Percentiles rank a stretch among this genome's conserved stretches.
These are phyloP conservation scores for Theobroma grandiflorum DNA, from an alignment of 441 rosid genomes.

Conservation along the genomic window DNA sequence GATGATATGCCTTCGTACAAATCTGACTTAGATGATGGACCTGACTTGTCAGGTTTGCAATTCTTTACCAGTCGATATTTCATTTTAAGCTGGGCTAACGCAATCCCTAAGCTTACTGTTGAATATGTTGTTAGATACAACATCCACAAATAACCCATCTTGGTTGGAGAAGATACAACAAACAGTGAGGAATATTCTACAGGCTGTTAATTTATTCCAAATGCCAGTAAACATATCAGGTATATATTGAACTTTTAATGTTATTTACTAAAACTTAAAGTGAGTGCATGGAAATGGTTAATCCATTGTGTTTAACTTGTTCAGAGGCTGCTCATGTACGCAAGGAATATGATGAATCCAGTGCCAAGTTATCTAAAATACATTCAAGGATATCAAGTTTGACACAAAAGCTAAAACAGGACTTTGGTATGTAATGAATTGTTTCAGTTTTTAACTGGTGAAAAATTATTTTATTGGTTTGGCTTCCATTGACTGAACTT, in stretches of 20 bases:
- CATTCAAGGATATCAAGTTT: conserved; percentile 90
- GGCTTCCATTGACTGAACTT: conserved; percentile 34
- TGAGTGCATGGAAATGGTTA: conserved; percentile 14
- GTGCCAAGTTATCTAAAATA: conserved; percentile 76
- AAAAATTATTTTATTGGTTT: conserved; percentile 26
- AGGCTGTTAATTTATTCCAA: conserved; percentile 78
- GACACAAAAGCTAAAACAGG: conserved; percentile 79
- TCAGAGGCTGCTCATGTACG: conserved; percentile 83
- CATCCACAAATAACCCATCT: conserved; percentile 55
- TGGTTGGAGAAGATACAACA: conserved; percentile 93
- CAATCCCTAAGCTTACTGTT: conserved; percentile 17
- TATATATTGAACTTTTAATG: conserved; percentile 28
- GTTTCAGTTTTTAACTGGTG: conserved; percentile 22
- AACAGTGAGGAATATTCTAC: conserved; percentile 67
- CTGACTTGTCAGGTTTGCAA: conserved; percentile 66
- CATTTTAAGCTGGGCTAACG: conserved; percentile 24
- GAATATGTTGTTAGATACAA: conserved; percentile 51
- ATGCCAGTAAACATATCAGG: conserved; percentile 87
- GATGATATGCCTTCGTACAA: conserved; percentile 63
- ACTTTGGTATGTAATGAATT: conserved; percentile 74
- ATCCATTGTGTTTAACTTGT: conserved; percentile 33
- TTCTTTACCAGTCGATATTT: neutral
- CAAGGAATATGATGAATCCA: conserved; percentile 91
- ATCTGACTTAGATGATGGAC: conserved; percentile 66
- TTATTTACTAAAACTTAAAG: conserved; percentile 15